Evolutionary conservation across 2,329 filamentous ascomycete species (phyloP).

Genomic region (Biscogniauxia sp.): DNA sequence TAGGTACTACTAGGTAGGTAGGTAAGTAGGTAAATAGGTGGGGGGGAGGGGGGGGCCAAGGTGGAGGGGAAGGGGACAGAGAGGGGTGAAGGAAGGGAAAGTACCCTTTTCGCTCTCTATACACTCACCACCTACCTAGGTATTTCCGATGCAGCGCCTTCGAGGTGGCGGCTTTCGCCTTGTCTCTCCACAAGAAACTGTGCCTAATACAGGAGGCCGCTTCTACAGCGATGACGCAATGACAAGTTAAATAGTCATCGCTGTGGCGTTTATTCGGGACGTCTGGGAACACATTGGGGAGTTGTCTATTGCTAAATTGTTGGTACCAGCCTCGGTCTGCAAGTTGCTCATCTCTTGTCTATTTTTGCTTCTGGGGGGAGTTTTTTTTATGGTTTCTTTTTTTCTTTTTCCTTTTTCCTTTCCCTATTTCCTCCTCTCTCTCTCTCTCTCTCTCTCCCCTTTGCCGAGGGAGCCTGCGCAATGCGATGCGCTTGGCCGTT

Average conservation of each 20-base stretch:
- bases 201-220: slow-evolving; percentile 7
- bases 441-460: too few species aligned
- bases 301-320: not conserved
- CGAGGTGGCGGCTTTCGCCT: slow-evolving; percentile 2
- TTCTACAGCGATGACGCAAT: slow-evolving; percentile 23
- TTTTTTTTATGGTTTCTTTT: too few species aligned
- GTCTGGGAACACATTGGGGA: not conserved
- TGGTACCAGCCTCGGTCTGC: not conserved
- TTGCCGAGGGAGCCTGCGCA: not conserved
- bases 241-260: slow-evolving; percentile 5
- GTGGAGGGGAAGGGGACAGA: too few species aligned
- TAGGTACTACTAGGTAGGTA: too few species aligned
- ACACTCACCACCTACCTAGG: too few species aligned
- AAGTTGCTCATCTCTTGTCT: not conserved
- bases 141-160: slow-evolving; percentile 14
- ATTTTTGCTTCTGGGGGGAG: too few species aligned
- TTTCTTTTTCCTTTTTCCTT: too few species aligned
- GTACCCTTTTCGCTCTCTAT: slow-evolving; percentile 9
- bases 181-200: not conserved
- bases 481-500: not conserved
- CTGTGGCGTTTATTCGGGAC: slow-evolving; percentile 1
- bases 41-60: too few species aligned
- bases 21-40: too few species aligned
- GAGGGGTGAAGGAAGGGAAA: not conserved
- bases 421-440: too few species aligned